Percentiles rank a stretch among this genome's conserved stretches.
Conservation (phyloP, 768 basidiomycete species). For the Russula olivacea region DNA sequence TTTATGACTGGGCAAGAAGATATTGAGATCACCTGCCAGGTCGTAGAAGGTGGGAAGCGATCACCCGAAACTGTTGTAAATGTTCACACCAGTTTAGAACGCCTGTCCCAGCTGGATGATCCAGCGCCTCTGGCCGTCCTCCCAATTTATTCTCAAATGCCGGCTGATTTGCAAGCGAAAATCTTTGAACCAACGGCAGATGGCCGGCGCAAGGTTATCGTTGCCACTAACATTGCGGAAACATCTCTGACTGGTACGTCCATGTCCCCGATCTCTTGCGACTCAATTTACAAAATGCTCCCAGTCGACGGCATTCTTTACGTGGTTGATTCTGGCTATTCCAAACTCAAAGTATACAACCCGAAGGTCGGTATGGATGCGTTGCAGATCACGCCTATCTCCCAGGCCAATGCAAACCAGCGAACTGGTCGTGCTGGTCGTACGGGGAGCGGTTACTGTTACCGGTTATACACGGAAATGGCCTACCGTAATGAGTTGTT, state of each 20-base stretch:
- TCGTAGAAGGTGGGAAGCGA: constrained; percentile 64
- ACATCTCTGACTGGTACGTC: constrained; percentile 83
- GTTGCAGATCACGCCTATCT: constrained; percentile 97
- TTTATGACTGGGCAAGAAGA: constrained; percentile 99
- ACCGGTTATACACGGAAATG: constrained; percentile 95
- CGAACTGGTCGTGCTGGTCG: constrained; percentile 94
- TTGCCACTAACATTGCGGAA: constrained; percentile 98
- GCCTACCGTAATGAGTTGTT: constrained; percentile 96
- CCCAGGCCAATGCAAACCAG: constrained; percentile 97
- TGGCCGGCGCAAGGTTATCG: constrained; percentile 93
- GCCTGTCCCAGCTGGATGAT: constrained; percentile 86
- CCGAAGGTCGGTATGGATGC: constrained; percentile 99
- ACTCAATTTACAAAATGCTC: constrained; percentile 21
- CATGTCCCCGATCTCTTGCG: background rate
- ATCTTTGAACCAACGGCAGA: constrained; percentile 94
- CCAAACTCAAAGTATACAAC: constrained; percentile 98
- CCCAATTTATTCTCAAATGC: constrained; percentile 99
- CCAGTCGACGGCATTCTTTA: constrained; percentile 95
- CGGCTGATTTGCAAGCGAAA: constrained; percentile 95
- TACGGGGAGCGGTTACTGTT: constrained; percentile 93
- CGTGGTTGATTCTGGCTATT: constrained; percentile 95
- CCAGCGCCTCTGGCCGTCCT: constrained; percentile 83
- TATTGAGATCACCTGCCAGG: constrained; percentile 95
- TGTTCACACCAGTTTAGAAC: constrained; percentile 50
- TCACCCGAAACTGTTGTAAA: background rate